Base-by-base conservation (phyloP, 2,329 filamentous ascomycete species). In the Penicillium sp. region DNA sequence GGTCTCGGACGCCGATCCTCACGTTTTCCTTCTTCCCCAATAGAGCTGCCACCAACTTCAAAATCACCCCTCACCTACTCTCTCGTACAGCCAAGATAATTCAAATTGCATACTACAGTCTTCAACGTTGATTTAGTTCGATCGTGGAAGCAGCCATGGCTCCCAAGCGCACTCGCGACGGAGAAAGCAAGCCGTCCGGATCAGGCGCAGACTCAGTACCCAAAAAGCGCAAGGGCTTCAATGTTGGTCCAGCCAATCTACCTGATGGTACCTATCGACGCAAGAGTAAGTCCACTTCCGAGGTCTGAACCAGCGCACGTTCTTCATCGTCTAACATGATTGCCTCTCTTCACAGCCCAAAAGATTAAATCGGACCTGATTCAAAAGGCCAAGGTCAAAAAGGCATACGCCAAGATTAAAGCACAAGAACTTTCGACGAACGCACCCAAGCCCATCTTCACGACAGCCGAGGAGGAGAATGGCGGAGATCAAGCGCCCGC, bases 361-460 rank as follows among this genome's bases (percentile, higher is more conserved):
- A 91, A 91, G 70, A 93, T 95, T 64, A 97, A 97, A 71, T 80
- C 85, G 56, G 82, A 87, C 56, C 75, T 95, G 47, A 96, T 97
- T 61, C 82, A 90, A 68, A 94, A 93, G 68, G 90, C 90, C 51
- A 95, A 96, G 70, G 78, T 95, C 53, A 93, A 91, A 72, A 95
- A 95, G 70, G 81, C 86, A 37, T 96, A 95, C 66, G 86, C 86
- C 54, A 96, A 95, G 70, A 75, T 95, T 55, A 91, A 90, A 69
- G 83, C 82, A 36, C 72, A 74, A 40, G 76, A 81, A 64, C 67
- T 73, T 35, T 67, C 66, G 35, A 58, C 64, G 34, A 58, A 58
- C 27, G 52, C 59, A 8, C 50, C 54, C 39, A 66, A 62, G 60
- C 60, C 71, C 50, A 52, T 67, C 55, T 62, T 72, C 58, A 50